phyloP scores from a whole-genome alignment of 2,329 filamentous ascomycete species.

The Nemania diffusa region DNA sequence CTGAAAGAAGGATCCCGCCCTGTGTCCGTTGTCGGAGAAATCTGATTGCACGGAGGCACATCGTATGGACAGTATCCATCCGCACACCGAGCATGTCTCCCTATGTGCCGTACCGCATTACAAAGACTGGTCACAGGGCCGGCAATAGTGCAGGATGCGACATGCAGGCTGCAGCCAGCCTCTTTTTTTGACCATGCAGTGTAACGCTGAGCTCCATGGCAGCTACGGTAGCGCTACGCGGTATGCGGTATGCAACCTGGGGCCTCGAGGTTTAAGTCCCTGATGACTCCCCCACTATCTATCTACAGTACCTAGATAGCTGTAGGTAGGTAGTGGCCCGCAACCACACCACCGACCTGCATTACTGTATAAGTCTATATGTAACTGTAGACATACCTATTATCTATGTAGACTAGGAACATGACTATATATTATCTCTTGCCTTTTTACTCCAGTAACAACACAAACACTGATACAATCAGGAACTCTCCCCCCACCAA shows the following conservation, averaged over 20 bases:
- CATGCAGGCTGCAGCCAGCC: constrained; percentile 6
- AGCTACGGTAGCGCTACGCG: neutral
- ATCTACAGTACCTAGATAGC: too few species aligned
- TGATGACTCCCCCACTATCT: neutral
- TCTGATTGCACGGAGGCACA: neutral
- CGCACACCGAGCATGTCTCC: constrained; percentile 1
- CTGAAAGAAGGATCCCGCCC: constrained; percentile 1
- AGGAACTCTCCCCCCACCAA: neutral
- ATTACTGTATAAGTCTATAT: too few species aligned
- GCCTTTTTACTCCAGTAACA: too few species aligned
- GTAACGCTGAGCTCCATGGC: constrained; percentile 1
- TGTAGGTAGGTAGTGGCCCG: neutral
- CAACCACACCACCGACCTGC: too few species aligned
- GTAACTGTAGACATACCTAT: too few species aligned
- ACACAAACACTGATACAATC: neutral
- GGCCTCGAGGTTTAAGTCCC: neutral
- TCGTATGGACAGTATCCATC: neutral
- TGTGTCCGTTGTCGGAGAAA: constrained; percentile 29
- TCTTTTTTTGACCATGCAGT: constrained; percentile 14
- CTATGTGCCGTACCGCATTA: neutral
- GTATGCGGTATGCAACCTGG: neutral
- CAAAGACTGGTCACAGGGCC: constrained; percentile 29
- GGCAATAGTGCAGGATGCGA: constrained; percentile 14
- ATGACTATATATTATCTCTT: too few species aligned
- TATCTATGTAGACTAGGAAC: too few species aligned